Percentiles rank a stretch among this genome's conserved stretches.
phyloP scores from a whole-genome alignment of 306 rosid species.

The Luffa acutangula region DNA sequence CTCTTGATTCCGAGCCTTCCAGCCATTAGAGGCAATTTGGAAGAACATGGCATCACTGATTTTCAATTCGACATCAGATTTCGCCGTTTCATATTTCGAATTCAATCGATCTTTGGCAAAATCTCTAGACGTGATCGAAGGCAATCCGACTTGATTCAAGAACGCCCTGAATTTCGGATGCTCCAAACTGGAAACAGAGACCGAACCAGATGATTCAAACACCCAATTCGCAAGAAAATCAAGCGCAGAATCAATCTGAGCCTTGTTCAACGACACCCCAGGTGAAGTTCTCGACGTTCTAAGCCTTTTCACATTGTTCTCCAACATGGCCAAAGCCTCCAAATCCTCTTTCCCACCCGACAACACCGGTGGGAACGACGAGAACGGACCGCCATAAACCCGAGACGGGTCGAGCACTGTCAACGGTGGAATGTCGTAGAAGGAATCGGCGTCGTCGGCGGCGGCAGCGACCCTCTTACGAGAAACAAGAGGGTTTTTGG shows the following conservation, averaged over 20 bases:
- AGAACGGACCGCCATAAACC: conserved; percentile 9
- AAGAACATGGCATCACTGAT: conserved; percentile 79
- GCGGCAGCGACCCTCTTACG: conserved; percentile 26
- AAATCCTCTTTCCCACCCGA: conserved; percentile 85
- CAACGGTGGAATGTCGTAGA: conserved; percentile 33
- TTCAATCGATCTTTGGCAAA: conserved; percentile 43
- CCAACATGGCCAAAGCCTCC: conserved; percentile 80
- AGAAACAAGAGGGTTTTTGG: conserved; percentile 46
- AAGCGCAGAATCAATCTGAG: conserved; percentile 53
- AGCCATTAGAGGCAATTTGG: conserved; percentile 69
- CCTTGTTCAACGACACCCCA: conserved; percentile 46
- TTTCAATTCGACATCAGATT: conserved; percentile 53
- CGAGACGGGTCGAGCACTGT: conserved; percentile 38
- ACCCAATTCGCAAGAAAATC: conserved; percentile 78
- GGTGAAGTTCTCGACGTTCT: conserved; percentile 79
- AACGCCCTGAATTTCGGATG: conserved; percentile 74
- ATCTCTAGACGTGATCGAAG: conserved; percentile 42
- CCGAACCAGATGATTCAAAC: conserved; percentile 65
- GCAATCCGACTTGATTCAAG: conserved; percentile 66
- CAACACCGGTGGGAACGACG: conserved; percentile 19
- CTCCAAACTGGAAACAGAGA: conserved; percentile 58
- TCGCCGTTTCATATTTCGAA: conserved; percentile 43
- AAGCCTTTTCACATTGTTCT: conserved; percentile 77
- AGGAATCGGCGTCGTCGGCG: conserved; percentile 10
- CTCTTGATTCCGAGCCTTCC: conserved; percentile 35